Base-by-base conservation (phyloP, 1,139 yeast species). In the Yamadazyma songkhlaensis region DNA sequence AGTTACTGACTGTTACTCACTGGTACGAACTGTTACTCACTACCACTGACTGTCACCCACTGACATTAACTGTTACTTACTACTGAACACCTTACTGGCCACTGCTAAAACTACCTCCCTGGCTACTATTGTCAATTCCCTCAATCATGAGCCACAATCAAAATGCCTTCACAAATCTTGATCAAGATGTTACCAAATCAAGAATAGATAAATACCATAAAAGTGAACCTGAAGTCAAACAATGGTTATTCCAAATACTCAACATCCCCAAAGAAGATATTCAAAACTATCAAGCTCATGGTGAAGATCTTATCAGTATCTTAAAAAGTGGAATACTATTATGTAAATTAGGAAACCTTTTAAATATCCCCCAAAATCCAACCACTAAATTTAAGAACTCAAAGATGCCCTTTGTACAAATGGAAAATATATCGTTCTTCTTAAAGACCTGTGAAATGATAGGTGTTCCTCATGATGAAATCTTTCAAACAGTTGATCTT, bases 351-450 rank as follows among this genome's bases (percentile, higher is more conserved):
- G 80, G 76, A 1, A 47, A 55, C 25, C 46, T 50, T 40, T 73
- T 48, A 53, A 64, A 33, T 60, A 57, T 23, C 57, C 74, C 55
- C 51, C 64, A 31, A 59, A 62, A 62, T 35, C 75, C 57, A 46
- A 80, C 40, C 14, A 43, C 49, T 3, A 77, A 69, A 46, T 81
- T 59, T 57, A 85, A 83, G 54, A 68, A 67, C 34, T 78, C 89
- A n/a, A 67, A 66, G 36, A 81, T 86, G 84, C 92, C 96, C 3
- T 88, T 88, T 59, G 80, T 86, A 9, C 88, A 83, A 62, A 87
- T 87, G 95, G 96, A 88, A 54, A 87, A 87, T 51, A 86, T 88
- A 29, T 80, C 88, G 31, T 75, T 79, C 44, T 88, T 87, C 53
- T 62, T 88, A 25, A 60, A 67, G 11, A 76, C 82, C 35, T 79